A percentile compares a stretch with the other conserved stretches of the same genome.
Evolutionary conservation across 805 yeast genomes (phyloP).

Genomic region (Candida tammaniensis): DNA sequence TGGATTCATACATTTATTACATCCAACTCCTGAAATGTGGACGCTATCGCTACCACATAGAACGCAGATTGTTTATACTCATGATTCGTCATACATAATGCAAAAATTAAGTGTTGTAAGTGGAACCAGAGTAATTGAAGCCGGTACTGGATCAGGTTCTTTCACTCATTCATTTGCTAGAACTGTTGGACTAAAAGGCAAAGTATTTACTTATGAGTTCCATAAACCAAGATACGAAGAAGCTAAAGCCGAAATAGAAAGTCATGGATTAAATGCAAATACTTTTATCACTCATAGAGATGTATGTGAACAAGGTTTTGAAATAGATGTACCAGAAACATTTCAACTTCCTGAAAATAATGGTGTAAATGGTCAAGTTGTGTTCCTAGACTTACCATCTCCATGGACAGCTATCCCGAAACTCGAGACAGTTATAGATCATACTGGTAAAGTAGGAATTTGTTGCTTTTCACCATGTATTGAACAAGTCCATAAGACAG

Average conservation of each 20-base stretch:
- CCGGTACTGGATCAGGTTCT: slow-evolving; percentile 98
- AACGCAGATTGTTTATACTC: slow-evolving; percentile 96
- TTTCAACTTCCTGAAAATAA: slow-evolving; percentile 18
- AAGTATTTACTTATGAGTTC: slow-evolving; percentile 82
- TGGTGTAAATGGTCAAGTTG: slow-evolving; percentile 59
- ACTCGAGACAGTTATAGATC: slow-evolving; percentile 56
- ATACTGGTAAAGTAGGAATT: slow-evolving; percentile 55
- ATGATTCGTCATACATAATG: slow-evolving; percentile 87
- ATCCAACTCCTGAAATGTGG: slow-evolving; percentile 96
- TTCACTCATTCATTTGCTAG: slow-evolving; percentile 92
- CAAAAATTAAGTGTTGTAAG: slow-evolving; percentile 75
- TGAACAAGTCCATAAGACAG: slow-evolving; percentile 90
- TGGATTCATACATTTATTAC: slow-evolving; percentile 84
- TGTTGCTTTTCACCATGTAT: slow-evolving; percentile 98
- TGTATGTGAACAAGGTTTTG: slow-evolving; percentile 87
- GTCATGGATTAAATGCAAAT: slow-evolving; percentile 60
- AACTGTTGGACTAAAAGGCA: slow-evolving; percentile 60
- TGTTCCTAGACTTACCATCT: slow-evolving; percentile 90
- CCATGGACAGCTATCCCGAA: slow-evolving; percentile 96
- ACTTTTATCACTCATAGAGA: slow-evolving; percentile 84
- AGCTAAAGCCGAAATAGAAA: slow-evolving; percentile 72
- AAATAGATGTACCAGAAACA: slow-evolving; percentile 36
- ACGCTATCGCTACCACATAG: slow-evolving; percentile 93
- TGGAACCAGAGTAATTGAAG: slow-evolving; percentile 83
- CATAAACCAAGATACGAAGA: slow-evolving; percentile 80